These are phyloP conservation scores for Dictyostelium intermedium DNA, from an alignment of 78 protist species.

Conservation along the genomic window DNA sequence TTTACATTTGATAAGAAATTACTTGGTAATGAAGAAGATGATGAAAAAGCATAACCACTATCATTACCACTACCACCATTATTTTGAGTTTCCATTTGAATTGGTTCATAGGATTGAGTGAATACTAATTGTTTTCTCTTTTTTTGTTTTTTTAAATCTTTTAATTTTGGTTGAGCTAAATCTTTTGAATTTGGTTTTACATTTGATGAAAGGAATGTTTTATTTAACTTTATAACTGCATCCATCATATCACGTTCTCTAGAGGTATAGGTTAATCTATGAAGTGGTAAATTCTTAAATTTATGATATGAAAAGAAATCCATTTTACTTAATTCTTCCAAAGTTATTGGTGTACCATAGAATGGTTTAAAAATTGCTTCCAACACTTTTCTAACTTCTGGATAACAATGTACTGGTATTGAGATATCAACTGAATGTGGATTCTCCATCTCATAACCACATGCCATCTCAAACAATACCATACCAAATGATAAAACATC, in stretches of 20 bases:
- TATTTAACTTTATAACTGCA: slow-evolving; percentile 35
- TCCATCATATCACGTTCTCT: slow-evolving; percentile 70
- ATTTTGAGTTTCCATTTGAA: neutral
- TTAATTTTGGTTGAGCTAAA: slow-evolving; percentile 7
- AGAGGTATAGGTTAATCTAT: slow-evolving; percentile 12
- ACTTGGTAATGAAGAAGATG: neutral
- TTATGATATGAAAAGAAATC: slow-evolving; percentile 36
- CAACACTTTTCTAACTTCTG: slow-evolving; percentile 45
- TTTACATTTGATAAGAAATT: neutral
- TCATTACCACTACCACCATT: neutral
- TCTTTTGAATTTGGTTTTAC: neutral
- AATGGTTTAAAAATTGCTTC: slow-evolving; percentile 68
- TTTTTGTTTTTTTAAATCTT: slow-evolving; percentile 32
- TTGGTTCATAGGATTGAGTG: neutral
- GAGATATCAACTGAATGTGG: slow-evolving; percentile 7
- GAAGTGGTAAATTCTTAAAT: slow-evolving; percentile 61
- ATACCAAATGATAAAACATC: slow-evolving; percentile 57
- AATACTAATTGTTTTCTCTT: slow-evolving; percentile 44
- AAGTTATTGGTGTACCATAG: slow-evolving; percentile 52
- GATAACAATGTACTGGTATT: slow-evolving; percentile 46
- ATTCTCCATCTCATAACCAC: slow-evolving; percentile 59
- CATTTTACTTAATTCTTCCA: slow-evolving; percentile 39
- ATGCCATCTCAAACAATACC: slow-evolving; percentile 51
- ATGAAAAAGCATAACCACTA: neutral
- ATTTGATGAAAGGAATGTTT: neutral